Conservation (phyloP, 202 grass and related monocot genomes). For the Schoenoplectus tabernaemontani region DNA sequence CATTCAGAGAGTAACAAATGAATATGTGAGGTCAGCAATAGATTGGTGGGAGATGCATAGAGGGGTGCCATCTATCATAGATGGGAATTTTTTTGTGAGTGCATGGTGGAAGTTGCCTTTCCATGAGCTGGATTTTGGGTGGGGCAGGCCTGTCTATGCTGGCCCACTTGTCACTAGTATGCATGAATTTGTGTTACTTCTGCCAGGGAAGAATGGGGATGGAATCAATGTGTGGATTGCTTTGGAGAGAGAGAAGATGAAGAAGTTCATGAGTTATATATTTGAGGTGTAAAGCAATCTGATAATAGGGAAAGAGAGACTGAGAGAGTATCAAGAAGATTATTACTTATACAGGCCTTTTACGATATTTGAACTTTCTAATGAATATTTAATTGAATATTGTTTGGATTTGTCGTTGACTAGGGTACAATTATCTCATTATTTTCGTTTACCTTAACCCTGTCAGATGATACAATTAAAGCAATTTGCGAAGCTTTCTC, state of each 20-base stretch:
- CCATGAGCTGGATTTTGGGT: constrained; percentile 43
- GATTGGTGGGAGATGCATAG: constrained; percentile 44
- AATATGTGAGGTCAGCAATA: constrained; percentile 40
- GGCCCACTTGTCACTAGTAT: constrained; percentile 36
- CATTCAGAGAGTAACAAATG: constrained; percentile 33
- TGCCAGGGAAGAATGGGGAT: constrained; percentile 19
- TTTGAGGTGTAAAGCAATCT: constrained; percentile 19
- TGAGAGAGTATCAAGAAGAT: not conserved
- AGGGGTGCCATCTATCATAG: constrained; percentile 26
- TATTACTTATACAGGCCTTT: not conserved
- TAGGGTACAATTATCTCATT: not conserved
- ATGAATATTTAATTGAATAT: constrained; percentile 2
- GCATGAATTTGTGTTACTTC: constrained; percentile 44
- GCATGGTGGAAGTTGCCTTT: constrained; percentile 51
- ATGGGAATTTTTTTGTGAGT: constrained; percentile 36
- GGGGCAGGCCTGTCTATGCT: constrained; percentile 32
- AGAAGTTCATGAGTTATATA: constrained; percentile 25
- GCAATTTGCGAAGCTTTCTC: not conserved
- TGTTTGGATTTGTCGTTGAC: not conserved
- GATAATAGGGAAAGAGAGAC: not conserved
- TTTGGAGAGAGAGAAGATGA: constrained; percentile 30
- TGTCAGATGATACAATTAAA: not conserved
- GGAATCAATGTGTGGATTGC: constrained; percentile 38
- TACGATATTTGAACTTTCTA: not conserved
- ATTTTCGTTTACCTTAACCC: not conserved